Evolutionary conservation across 108 stramenopile genomes (phyloP), one percentile per base, ranked within the genome.

Genomic region (Asterionellopsis glacialis): DNA sequence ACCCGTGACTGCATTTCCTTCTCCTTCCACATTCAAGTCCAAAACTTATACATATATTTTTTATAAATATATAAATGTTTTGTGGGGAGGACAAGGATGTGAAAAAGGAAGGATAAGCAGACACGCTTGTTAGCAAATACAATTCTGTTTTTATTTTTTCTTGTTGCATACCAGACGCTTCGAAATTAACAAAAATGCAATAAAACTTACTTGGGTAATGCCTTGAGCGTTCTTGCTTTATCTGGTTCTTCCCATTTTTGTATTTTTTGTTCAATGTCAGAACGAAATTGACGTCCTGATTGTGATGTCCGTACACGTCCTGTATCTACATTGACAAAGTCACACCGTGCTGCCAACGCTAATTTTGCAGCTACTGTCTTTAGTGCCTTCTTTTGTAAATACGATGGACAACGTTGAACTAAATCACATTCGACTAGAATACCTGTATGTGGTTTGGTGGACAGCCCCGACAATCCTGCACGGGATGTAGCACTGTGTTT

Each of bases 211-310:
- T 95, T 94, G 54, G 98, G 98, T 44, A 97, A 77, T 19, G 98
- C 93, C 65, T 97, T 97, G 51, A 89, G 74, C 11, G 80, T 81
- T 48, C 80, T 91, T 27, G 89, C 96, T 65, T 85, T 84, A 51
- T 96, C 91, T 22, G 95, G 94, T 65, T 97, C 97, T 57, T 94
- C 89, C 82, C 83, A 87, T 65, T 98, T 90, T 55, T 79, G 84
- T 56, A 99, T 77, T 69, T 97, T 95, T 16, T 65, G 51, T 62
- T 76, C 65, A 49, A 92, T 61, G 43, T 91, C 86, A 16, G 68
- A 73, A 21, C 80, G 72, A 51, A 84, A 84, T 51, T 59, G 62
- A 19, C 68, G 56, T 27, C 90, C 93, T 3, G 81, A 53, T 4
- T 64, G 58, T 10, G 58, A 72, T 51, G 57, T 69, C 21, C 85